Conservation (phyloP, 352 stramenopile genomes). For the Plasmopara muralis region DNA sequence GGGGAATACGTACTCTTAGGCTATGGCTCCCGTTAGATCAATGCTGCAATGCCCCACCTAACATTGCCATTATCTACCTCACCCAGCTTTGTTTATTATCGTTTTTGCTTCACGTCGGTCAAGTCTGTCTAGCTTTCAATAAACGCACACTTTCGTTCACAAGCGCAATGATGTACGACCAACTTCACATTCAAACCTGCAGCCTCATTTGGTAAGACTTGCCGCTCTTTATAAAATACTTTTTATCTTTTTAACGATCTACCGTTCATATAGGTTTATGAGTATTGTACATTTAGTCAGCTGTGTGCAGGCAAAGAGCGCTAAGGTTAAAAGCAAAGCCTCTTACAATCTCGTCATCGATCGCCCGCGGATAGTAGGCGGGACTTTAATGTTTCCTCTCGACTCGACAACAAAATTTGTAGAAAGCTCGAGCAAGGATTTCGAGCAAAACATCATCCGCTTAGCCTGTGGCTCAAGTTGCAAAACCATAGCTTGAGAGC, state of each 20-base stretch:
- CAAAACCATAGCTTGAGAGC: conserved; percentile 12
- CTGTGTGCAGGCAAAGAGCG: conserved; percentile 5
- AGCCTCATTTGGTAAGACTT: conserved; percentile 17
- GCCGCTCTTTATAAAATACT: neutral
- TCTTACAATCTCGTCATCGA: conserved; percentile 18
- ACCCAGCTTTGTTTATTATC: no score
- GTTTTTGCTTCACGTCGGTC: no score
- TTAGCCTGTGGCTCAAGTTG: conserved; percentile 6
- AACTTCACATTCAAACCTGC: conserved; percentile 15
- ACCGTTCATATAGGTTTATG: conserved; percentile 10
- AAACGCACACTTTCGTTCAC: neutral
- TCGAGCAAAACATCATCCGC: conserved; percentile 12
- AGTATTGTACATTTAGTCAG: conserved; percentile 16
- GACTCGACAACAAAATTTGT: conserved; percentile 13
- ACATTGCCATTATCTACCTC: neutral
- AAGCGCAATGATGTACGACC: conserved; percentile 10
- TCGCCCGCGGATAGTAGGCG: conserved; percentile 16
- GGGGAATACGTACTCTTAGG: neutral
- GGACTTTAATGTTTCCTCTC: conserved; percentile 16
- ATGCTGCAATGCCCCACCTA: neutral
- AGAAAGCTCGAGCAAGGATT: conserved; percentile 4
- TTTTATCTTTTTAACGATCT: neutral
- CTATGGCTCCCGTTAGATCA: neutral
- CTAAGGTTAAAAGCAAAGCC: neutral
- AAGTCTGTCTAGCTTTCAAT: neutral